Base-by-base conservation (phyloP, 805 yeast species). In the Blastobotrys attinorum region DNA sequence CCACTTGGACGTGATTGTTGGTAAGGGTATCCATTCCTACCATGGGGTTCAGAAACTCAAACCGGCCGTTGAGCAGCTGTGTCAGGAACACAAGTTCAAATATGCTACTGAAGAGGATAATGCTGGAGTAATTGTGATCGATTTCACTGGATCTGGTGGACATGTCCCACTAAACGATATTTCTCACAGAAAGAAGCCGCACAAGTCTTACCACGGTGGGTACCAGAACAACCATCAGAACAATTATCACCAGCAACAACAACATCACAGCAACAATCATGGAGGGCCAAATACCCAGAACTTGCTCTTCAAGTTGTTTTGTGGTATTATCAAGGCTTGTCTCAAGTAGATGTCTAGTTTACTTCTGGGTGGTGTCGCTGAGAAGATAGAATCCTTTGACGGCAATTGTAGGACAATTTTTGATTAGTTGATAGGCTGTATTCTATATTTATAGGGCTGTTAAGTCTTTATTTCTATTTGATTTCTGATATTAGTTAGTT, bases 1-100 rank as follows among this genome's bases (percentile, higher is more conserved):
- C 2, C 76, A 73, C 40, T 65, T 90, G 36, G 76, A 78, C 50
- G 92, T 87, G 29, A 89, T 90, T 60, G 97, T 88, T 7, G 97
- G 97, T 7, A 90, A 90, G 63, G 97, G 97, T 5, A 58, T 78
- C 34, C 97, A 89, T 60, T 85, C 96, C 1, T 70, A 73, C 42
- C 95, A 94, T 11, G 75, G 86, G 42, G 89, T 96, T 34, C 29
- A 25, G 11, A 89, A 88, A 62, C 64, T 90, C 53, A 84, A 82
- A 61, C 97, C 97, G 2, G 96, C 96, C 0, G 77, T 88, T 16
- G 92, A 86, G 57, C 73, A 76, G 40, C 64, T 86, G 57, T 87
- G 96, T 62, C 58, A 65, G 27, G 83, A 85, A 53, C 76, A 81
- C 35, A 66, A 76, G 21, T 71, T 89, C 51, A 72, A 63, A 22